A percentile compares a stretch with the other conserved stretches of the same genome.
Conservation (phyloP, 2,329 filamentous ascomycete genomes). For the Aspergillus aculeatus region DNA sequence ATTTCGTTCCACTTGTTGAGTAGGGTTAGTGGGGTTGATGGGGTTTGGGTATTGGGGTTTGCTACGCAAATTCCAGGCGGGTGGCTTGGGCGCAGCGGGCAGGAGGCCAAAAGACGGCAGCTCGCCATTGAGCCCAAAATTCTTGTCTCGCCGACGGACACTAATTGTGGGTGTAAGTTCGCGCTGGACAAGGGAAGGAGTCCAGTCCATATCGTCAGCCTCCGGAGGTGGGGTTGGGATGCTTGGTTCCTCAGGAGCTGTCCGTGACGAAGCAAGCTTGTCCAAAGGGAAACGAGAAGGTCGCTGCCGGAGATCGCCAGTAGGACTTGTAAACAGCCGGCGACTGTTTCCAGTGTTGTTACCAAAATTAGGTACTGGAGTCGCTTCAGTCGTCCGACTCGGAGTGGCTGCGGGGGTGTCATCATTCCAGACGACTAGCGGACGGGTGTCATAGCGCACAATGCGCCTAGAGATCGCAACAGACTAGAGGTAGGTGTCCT, state of each 20-base stretch:
- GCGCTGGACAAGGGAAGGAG: slow-evolving; percentile 41
- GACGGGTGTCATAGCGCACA: slow-evolving; percentile 41
- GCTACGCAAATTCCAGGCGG: slow-evolving; percentile 41
- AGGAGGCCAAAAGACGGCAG: slow-evolving; percentile 46
- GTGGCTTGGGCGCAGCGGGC: slow-evolving; percentile 41
- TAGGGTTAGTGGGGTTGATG: slow-evolving; percentile 7
- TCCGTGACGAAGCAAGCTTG: slow-evolving; percentile 35
- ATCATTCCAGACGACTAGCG: slow-evolving; percentile 44
- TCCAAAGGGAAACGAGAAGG: slow-evolving; percentile 41
- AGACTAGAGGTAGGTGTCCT: slow-evolving; percentile 27
- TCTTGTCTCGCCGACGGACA: slow-evolving; percentile 30
- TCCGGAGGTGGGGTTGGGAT: slow-evolving; percentile 42
- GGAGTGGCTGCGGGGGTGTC: slow-evolving; percentile 32
- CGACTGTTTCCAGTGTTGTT: slow-evolving; percentile 15
- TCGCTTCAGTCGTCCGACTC: slow-evolving; percentile 20
- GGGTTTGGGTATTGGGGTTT: slow-evolving; percentile 25
- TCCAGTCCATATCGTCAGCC: slow-evolving; percentile 52
- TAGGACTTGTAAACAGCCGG: slow-evolving; percentile 16
- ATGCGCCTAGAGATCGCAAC: slow-evolving; percentile 37
- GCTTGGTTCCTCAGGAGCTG: slow-evolving; percentile 22
- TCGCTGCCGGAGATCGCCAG: slow-evolving; percentile 14
- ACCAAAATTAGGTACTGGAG: slow-evolving; percentile 18
- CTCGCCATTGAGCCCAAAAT: slow-evolving; percentile 32
- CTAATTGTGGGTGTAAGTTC: slow-evolving; percentile 34
- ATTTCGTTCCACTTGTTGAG: slow-evolving; percentile 38